phyloP scores from a whole-genome alignment of 1,139 yeast genomes.

The Hanseniaspora uvarum region DNA sequence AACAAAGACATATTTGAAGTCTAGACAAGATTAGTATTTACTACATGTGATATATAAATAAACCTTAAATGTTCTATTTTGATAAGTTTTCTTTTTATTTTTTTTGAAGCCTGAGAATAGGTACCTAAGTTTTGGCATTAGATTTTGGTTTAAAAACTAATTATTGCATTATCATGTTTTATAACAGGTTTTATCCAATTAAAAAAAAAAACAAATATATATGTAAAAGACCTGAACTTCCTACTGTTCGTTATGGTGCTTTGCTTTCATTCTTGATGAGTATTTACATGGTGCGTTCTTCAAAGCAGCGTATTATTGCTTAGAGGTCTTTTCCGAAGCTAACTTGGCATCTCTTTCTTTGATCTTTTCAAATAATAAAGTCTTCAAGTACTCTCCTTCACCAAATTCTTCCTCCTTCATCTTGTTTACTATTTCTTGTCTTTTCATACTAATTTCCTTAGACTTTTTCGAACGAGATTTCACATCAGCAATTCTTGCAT shows the following conservation, averaged over 20 bases:
- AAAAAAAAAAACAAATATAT: not conserved
- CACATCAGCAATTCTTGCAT: conserved; percentile 60
- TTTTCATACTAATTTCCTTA: conserved; percentile 45
- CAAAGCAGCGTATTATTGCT: not conserved
- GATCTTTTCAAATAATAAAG: conserved; percentile 46
- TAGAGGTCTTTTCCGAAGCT: conserved; percentile 7
- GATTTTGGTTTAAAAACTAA: too few relatives aligned
- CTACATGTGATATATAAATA: not conserved
- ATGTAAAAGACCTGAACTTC: not conserved
- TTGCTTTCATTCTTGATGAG: not conserved
- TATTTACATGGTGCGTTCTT: not conserved
- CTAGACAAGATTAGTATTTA: conserved; percentile 67
- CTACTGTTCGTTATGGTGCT: not conserved
- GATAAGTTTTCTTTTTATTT: not conserved
- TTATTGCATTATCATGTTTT: too few relatives aligned
- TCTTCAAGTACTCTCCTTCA: conserved; percentile 59
- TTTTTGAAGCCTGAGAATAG: too few relatives aligned
- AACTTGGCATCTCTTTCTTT: conserved; percentile 22
- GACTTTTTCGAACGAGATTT: conserved; percentile 51
- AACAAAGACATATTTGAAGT: conserved; percentile 72
- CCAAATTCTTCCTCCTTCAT: conserved; percentile 73
- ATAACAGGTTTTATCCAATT: too few relatives aligned
- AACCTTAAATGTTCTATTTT: not conserved
- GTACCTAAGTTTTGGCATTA: too few relatives aligned
- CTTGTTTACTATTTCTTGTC: conserved; percentile 49